Evolutionary conservation across 192 early-diverging fungal species (phyloP), one percentile per base, ranked within the genome.

Genomic region (Neocallimastix lanati): DNA sequence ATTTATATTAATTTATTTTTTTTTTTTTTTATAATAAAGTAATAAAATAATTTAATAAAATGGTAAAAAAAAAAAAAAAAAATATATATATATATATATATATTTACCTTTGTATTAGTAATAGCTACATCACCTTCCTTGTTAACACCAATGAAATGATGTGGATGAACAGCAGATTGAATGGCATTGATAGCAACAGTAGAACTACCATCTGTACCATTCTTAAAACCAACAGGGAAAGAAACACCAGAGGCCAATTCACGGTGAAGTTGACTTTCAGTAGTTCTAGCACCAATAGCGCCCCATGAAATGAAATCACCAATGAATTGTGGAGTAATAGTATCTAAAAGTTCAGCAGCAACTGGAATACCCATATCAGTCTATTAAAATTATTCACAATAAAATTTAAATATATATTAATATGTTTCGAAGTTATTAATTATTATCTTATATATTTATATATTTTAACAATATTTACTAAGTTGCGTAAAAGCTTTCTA

Each of bases 141-240:
- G 76, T 96, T 98, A 77, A 98, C 95, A 30, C 93, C 80, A 76
- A 80, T 78, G 28, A 80, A 80, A 25, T 80, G 80, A 14, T 80
- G 80, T 37, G 78, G 80, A 13, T 80, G 4, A 16, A 21, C n/a
- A n/a, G 80, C 80, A 28, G 80, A 76, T 29, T 77, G 25, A 67
- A 35, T 58, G 7, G 80, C 80, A 25, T 93, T 92, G 21, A 93
- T 85, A 2, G 93, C 93, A 76, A 93, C 91, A 12, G 81, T 81
- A 29, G 90, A 88, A 81, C 92, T 97, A 76, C 97, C 97, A 81
- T 98, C 96, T 9, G 97, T 98, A 78, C 96, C 94, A 81, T 97
- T 97, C 87, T 98, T 98, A 91, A 98, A 97, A 0, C 96, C 96
- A n/a, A 98, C 92, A 12, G 96, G 96, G 89, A 96, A 94, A 76